Percentiles rank a stretch among this genome's conserved stretches.
These are phyloP conservation scores for Cotoneaster glaucophyllus DNA, from an alignment of 306 rosid genomes.

Conservation along the genomic window DNA sequence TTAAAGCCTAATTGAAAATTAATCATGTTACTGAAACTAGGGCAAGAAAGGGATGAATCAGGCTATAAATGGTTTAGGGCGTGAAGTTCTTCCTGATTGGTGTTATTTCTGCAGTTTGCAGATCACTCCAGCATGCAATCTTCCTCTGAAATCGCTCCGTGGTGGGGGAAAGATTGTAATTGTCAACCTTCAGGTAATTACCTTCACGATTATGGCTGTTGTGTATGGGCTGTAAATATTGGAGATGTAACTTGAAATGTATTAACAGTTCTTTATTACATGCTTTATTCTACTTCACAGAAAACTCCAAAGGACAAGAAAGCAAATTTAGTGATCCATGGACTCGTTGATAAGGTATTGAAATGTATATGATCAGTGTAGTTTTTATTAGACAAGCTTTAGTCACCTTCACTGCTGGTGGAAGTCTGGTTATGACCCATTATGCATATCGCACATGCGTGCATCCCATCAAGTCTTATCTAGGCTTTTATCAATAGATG, in stretches of 20 bases:
- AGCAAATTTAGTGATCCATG: constrained; percentile 86
- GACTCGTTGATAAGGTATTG: constrained; percentile 81
- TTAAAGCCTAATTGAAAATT: not conserved
- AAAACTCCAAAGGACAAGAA: constrained; percentile 97
- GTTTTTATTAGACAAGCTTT: not conserved
- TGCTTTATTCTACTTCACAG: constrained; percentile 43
- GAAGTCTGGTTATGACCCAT: not conserved
- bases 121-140: constrained; percentile 98
- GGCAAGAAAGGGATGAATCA: not conserved
- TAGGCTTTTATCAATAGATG: not conserved
- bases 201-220: constrained; percentile 11
- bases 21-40: not conserved
- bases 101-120: constrained; percentile 61
- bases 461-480: not conserved
- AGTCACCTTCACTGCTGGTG: not conserved
- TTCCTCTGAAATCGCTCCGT: constrained; percentile 84
- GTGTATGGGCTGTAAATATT: not conserved
- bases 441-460: not conserved
- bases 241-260: not conserved
- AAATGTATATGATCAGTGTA: constrained; percentile 2
- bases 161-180: constrained; percentile 95
- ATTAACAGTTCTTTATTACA: constrained; percentile 4
- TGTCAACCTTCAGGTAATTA: constrained; percentile 89
- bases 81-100: not conserved
- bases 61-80: not conserved